Conservation (phyloP, 192 early-diverging fungal genomes). For the Jimgerdemannia flammicorona region DNA sequence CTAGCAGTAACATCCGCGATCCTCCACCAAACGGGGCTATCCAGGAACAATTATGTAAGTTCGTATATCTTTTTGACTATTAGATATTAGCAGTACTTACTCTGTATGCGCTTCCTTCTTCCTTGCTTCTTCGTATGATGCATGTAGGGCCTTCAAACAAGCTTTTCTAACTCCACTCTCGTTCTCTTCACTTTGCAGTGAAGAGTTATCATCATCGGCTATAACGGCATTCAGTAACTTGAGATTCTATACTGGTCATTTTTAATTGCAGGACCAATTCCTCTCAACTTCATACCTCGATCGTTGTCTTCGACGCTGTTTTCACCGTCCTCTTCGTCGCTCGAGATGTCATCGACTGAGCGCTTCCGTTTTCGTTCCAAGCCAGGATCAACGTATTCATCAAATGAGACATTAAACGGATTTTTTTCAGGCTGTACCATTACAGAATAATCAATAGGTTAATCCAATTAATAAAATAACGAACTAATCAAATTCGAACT, state of each 20-base stretch:
- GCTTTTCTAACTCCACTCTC: no score
- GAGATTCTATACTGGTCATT: no score
- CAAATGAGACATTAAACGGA: neutral
- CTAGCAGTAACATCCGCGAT: slow-evolving; percentile 10
- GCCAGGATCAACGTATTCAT: neutral
- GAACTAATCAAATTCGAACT: no score
- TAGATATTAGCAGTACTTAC: slow-evolving; percentile 7
- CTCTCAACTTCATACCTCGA: neutral
- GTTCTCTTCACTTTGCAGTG: no score
- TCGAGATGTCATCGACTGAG: neutral
- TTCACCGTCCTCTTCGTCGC: neutral
- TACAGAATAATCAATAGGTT: neutral
- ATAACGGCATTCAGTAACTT: slow-evolving; percentile 13
- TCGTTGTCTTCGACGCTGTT: slow-evolving; percentile 20
- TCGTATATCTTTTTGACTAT: slow-evolving; percentile 7
- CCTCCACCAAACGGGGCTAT: neutral
- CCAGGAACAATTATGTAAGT: neutral
- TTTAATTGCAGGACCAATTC: no score
- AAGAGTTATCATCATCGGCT: neutral
- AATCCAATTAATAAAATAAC: neutral
- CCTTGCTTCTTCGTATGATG: neutral
- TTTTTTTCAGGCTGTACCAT: neutral
- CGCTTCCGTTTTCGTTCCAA: neutral
- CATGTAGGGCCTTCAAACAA: no score
- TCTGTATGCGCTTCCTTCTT: neutral